Evolutionary conservation across 345 rosid species (phyloP).

Genomic region (Arabidopsis arenosa): DNA sequence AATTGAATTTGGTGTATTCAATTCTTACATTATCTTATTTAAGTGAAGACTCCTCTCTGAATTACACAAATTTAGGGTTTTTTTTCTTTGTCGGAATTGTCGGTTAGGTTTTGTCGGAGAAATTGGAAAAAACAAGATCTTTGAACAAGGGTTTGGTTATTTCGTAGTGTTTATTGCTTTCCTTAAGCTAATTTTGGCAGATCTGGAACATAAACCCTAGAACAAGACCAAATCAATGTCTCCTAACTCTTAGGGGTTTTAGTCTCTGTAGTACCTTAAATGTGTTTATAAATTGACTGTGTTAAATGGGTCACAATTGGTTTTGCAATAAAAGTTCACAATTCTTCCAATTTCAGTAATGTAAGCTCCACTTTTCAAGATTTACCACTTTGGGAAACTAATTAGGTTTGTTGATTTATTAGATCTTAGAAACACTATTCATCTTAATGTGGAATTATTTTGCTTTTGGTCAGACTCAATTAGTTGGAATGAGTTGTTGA

Average conservation of each 20-base stretch:
- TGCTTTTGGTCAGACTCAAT: constrained; percentile 14
- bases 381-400: constrained; percentile 29
- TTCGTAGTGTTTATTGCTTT: background rate
- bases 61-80: background rate
- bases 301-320: constrained; percentile 23
- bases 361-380: constrained; percentile 29
- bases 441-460: constrained; percentile 1
- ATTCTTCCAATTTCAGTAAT: constrained; percentile 17
- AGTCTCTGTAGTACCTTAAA: background rate
- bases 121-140: constrained; percentile 23
- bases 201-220: constrained; percentile 41
- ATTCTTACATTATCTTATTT: constrained; percentile 8
- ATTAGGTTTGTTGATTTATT: background rate
- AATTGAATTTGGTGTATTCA: background rate
- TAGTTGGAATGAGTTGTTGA: constrained; percentile 49
- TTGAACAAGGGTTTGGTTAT: background rate
- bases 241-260: background rate
- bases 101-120: background rate
- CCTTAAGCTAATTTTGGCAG: constrained; percentile 16
- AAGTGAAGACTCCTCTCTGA: constrained; percentile 11
- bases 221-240: constrained; percentile 3
- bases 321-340: constrained; percentile 9
- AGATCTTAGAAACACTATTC: constrained; percentile 20
- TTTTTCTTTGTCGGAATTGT: constrained; percentile 8
- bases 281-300: constrained; percentile 32